Base-by-base conservation (phyloP, 2,329 filamentous ascomycete genomes). In the Diaporthe vexans region DNA sequence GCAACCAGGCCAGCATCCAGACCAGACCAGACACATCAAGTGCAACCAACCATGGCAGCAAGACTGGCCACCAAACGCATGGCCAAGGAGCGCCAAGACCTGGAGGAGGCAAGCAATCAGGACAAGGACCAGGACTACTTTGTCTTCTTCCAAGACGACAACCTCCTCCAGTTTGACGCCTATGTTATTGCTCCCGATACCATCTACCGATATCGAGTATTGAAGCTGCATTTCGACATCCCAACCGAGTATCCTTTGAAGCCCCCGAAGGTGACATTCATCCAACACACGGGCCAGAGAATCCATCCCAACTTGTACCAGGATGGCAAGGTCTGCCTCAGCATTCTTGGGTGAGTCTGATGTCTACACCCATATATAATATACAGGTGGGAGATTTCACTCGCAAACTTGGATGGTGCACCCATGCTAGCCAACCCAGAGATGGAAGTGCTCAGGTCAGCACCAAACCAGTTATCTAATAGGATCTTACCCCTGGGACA, bases 121-220 rank as follows among this genome's bases (percentile, higher is more conserved):
- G 58, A 61, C 3, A 10, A 13, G 37, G 19, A 29, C 24, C 58
- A 24, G 37, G 58, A 61, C 58, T 61, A 61, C 58, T 46, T 61
- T 46, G 58, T 61, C 37, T 29, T 61, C 24, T 61, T 61, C 37
- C n/a, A 61, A n/a, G 58, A 61, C 17, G 37, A 61, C 24, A 46
- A 46, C 37, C 37, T 61, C 13, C 19, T 61, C 15, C n/a, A 61
- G 37, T 61, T 61, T 11, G 58, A 61, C 24, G 58, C 58, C 58
- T 61, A 61, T 24, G 33, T 61, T 1, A 61, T 61, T 61, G 58
- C 58, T 21, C 58, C 58, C 58, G 58, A 61, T 10, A 61, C 58
- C 58, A 61, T 61, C 37, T 61, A 61, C 24, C 58, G 58, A 29
- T 21, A 61, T 8, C 58, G 58, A 5, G 37, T 61, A 8, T 5